phyloP scores from a whole-genome alignment of 148 eudicot species.

The Persicaria tinctoria region DNA sequence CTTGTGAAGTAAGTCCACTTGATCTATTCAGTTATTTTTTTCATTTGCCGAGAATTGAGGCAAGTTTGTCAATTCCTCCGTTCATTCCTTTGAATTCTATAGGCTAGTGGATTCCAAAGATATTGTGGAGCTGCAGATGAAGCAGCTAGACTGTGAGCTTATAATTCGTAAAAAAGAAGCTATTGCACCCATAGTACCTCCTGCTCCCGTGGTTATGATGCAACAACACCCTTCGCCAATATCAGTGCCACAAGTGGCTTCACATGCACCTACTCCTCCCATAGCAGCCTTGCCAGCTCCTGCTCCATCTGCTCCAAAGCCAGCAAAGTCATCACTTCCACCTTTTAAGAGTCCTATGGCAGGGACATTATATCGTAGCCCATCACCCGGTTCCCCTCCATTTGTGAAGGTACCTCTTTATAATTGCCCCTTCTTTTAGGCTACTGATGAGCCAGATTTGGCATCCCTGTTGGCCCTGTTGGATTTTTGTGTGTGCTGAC shows the following conservation, averaged over 20 bases:
- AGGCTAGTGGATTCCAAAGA: slow-evolving; percentile 89
- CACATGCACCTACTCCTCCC: slow-evolving; percentile 21
- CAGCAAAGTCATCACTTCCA: slow-evolving; percentile 53
- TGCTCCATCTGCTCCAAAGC: slow-evolving; percentile 34
- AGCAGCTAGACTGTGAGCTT: slow-evolving; percentile 72
- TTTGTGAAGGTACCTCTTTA: slow-evolving; percentile 58
- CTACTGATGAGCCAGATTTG: background rate
- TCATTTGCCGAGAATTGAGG: background rate
- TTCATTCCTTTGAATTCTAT: background rate
- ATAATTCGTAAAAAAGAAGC: slow-evolving; percentile 71
- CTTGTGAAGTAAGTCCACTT: slow-evolving; percentile 55
- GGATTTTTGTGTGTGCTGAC: background rate
- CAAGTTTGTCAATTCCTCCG: background rate
- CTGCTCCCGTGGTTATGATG: slow-evolving; percentile 40
- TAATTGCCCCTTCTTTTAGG: background rate
- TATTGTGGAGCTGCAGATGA: slow-evolving; percentile 61
- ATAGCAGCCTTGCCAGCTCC: slow-evolving; percentile 29
- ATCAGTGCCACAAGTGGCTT: slow-evolving; percentile 18
- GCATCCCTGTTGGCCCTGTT: background rate
- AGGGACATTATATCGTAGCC: slow-evolving; percentile 69
- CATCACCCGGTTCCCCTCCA: slow-evolving; percentile 74
- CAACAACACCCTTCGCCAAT: slow-evolving; percentile 44
- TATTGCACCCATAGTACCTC: slow-evolving; percentile 36
- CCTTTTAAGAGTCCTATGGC: slow-evolving; percentile 78
- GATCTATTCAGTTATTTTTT: background rate